Percentiles rank a stretch among this genome's conserved stretches.
Evolutionary conservation across 75 land plant species (phyloP).

Genomic region (Pinus taeda): DNA sequence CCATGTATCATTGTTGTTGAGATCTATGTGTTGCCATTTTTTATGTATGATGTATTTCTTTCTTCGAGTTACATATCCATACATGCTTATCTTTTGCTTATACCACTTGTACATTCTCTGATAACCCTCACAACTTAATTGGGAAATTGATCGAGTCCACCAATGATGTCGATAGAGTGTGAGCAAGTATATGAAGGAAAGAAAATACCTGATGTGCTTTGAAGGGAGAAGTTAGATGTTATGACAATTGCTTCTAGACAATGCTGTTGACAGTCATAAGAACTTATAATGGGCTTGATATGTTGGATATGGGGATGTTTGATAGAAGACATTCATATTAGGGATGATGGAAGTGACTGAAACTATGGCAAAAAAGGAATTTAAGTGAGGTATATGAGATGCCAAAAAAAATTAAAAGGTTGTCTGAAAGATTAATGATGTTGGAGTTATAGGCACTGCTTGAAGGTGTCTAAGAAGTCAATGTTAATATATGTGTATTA

Average conservation of each 20-base stretch:
- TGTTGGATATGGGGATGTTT: not conserved
- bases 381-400: too few relatives aligned
- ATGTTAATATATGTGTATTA: too few relatives aligned
- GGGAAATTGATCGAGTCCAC: too few relatives aligned
- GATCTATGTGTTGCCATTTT: not conserved
- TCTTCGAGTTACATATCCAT: not conserved
- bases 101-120: not conserved
- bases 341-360: too few relatives aligned
- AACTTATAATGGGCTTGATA: not conserved
- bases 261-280: not conserved
- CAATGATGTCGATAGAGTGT: not conserved
- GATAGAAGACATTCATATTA: too few relatives aligned
- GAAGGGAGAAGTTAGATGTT: not conserved
- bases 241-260: not conserved
- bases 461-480: too few relatives aligned
- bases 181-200: not conserved
- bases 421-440: too few relatives aligned
- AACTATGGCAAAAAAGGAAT: too few relatives aligned
- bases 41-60: not conserved
- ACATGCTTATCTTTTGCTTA: not conserved
- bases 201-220: not conserved
- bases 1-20: not conserved
- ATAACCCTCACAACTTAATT: not conserved
- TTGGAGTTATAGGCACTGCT: too few relatives aligned
- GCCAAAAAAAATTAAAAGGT: too few relatives aligned